Evolutionary conservation across 2,329 filamentous ascomycete genomes (phyloP), one percentile per base, ranked within the genome.

Genomic region (Trichoderma atroviride): DNA sequence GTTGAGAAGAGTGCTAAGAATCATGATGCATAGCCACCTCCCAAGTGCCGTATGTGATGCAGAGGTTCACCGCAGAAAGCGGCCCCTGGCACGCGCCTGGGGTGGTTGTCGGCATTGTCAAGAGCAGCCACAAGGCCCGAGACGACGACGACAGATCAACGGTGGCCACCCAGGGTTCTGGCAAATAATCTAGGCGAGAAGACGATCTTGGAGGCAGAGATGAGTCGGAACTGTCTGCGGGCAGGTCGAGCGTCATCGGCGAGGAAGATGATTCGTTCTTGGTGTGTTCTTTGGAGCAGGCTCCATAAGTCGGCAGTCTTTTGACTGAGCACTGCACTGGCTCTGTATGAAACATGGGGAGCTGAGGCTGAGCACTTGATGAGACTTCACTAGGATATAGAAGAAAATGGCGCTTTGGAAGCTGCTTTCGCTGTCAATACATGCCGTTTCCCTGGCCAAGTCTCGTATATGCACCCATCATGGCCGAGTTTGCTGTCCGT

Each of bases 111-210:
- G 68, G 62, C 29, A 58, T 66, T 43, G 53, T 40, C 37, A 59
- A 35, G 40, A 66, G 60, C 53, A 66, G 43, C 50, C 66, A 43
- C 19, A 52, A 31, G 19, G 40, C 61, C 4, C 40, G 40, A 13
- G 40, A 58, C 10, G 68, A 33, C 2, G 59, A 64, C n/a, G 69
- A 68, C 10, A 56, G 57, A 37, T 70, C 69, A 13, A 70, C 64
- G 9, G 64, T 63, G 27, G 69, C 69, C 19, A 70, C 69, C 16
- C 69, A 70, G 22, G 69, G 69, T 27, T 70, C 69, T 14, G 50
- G 37, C 5, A 67, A 66, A 22, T 61, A 61, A 57, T 6, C 47
- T 43, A 13, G 27, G 35, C 19, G 27, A 47, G 27, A 50, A 24
- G 27, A 47, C 16, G 16, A 13, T 24, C 11, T 27, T 24, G 19